These are phyloP conservation scores for Lindgomyces ingoldianus DNA, from an alignment of 495 filamentous ascomycete genomes.

Conservation along the genomic window DNA sequence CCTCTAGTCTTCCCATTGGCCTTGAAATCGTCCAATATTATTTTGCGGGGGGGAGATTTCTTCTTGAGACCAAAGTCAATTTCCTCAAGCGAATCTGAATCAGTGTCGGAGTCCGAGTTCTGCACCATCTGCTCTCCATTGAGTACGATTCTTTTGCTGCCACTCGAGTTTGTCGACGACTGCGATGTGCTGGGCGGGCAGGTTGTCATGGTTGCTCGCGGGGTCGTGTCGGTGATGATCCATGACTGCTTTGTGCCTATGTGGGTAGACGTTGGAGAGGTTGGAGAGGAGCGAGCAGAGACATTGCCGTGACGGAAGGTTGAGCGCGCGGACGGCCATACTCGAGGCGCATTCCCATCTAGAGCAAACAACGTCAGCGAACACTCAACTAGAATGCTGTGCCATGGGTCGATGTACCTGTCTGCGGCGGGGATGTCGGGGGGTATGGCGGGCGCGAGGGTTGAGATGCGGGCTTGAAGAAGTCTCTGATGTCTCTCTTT, in stretches of 20 bases:
- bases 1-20: not conserved
- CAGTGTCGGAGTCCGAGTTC: slow-evolving; percentile 35
- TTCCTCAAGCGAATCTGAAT: slow-evolving; percentile 8
- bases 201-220: not conserved
- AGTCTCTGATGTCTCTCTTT: slow-evolving; percentile 20
- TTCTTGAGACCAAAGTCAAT: slow-evolving; percentile 5
- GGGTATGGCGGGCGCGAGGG: not conserved
- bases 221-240: not conserved
- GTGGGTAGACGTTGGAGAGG: not conserved
- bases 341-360: not conserved
- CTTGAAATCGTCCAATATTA: not conserved
- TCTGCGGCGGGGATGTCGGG: not conserved
- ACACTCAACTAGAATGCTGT: not conserved
- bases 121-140: slow-evolving; percentile 27
- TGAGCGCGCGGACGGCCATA: not conserved
- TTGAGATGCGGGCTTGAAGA: slow-evolving; percentile 9
- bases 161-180: slow-evolving; percentile 22
- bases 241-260: not conserved
- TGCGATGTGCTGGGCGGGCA: slow-evolving; percentile 16
- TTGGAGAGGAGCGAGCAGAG: not conserved
- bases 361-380: not conserved
- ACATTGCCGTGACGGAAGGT: not conserved
- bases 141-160: slow-evolving; percentile 19
- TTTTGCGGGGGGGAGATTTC: no score
- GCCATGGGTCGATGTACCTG: not conserved